Percentiles rank a stretch among this genome's conserved stretches.
phyloP scores from a whole-genome alignment of 805 yeast genomes.

The Sugiyamaella chiloensis region DNA sequence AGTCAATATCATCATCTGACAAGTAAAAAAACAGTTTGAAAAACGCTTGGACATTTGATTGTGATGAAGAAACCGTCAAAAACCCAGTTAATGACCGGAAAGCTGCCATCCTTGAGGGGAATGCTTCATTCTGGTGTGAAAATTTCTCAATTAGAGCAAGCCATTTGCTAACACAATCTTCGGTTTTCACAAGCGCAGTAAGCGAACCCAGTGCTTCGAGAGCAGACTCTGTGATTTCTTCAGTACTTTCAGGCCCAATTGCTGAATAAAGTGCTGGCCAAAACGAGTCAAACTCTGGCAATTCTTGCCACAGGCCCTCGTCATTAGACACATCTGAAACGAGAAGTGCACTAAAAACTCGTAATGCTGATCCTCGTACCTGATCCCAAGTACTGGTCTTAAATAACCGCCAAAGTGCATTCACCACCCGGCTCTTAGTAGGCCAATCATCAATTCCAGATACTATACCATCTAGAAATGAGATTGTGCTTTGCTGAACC shows the following conservation, averaged over 20 bases:
- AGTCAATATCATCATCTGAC: slow-evolving; percentile 64
- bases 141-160: slow-evolving; percentile 29
- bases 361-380: slow-evolving; percentile 27
- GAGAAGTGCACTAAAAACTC: slow-evolving; percentile 19
- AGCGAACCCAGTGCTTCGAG: slow-evolving; percentile 52
- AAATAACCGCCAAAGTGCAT: slow-evolving; percentile 22
- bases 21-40: slow-evolving; percentile 22
- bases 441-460: background rate
- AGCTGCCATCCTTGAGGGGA: slow-evolving; percentile 45
- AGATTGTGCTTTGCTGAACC: slow-evolving; percentile 21
- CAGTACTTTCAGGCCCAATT: slow-evolving; percentile 38
- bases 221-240: slow-evolving; percentile 47
- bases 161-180: slow-evolving; percentile 29
- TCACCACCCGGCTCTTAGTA: background rate
- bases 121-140: slow-evolving; percentile 45
- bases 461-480: slow-evolving; percentile 9
- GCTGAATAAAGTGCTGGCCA: slow-evolving; percentile 33
- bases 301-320: slow-evolving; percentile 25
- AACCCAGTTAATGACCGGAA: slow-evolving; percentile 42
- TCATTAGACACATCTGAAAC: slow-evolving; percentile 10
- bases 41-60: slow-evolving; percentile 7
- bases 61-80: slow-evolving; percentile 14
- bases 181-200: slow-evolving; percentile 28
- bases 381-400: slow-evolving; percentile 24
- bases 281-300: slow-evolving; percentile 18